Percentiles rank a stretch among this genome's conserved stretches.
Conservation (phyloP, 129 eudicot species). For the Flaveria brownii region DNA sequence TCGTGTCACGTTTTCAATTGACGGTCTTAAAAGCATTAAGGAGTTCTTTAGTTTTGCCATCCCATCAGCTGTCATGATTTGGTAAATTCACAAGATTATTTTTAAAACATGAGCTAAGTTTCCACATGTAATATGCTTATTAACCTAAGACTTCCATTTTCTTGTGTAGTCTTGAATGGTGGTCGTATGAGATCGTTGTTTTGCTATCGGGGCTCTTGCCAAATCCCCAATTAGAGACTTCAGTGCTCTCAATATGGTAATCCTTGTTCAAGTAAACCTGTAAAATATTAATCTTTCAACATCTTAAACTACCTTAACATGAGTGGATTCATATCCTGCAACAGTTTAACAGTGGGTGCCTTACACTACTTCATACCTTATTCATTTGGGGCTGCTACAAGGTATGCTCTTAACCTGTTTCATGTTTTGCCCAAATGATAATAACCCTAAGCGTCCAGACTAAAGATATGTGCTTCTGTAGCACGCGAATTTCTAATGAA, state of each 20-base stretch:
- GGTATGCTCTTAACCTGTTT: conserved; percentile 30
- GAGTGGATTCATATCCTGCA: background rate
- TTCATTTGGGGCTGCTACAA: conserved; percentile 56
- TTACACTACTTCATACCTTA: conserved; percentile 47
- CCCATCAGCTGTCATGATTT: conserved; percentile 46
- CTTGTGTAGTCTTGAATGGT: conserved; percentile 55
- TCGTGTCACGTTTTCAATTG: conserved; percentile 27
- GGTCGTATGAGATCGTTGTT: conserved; percentile 54
- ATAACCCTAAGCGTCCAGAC: background rate
- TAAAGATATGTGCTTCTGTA: background rate
- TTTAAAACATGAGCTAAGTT: background rate
- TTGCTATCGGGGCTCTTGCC: conserved; percentile 55
- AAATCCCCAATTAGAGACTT: conserved; percentile 63
- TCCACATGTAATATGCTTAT: background rate
- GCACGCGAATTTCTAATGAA: conserved; percentile 41
- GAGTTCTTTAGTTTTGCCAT: conserved; percentile 41
- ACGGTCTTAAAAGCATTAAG: conserved; percentile 20
- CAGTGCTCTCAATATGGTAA: conserved; percentile 69
- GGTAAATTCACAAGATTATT: conserved; percentile 33
- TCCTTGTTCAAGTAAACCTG: background rate
- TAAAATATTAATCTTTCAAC: background rate
- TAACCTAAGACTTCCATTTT: background rate
- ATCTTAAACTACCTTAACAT: background rate
- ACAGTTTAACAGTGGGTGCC: conserved; percentile 40
- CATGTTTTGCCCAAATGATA: background rate